Conservation (phyloP, 345 rosid species). For the Populus davidiana region DNA sequence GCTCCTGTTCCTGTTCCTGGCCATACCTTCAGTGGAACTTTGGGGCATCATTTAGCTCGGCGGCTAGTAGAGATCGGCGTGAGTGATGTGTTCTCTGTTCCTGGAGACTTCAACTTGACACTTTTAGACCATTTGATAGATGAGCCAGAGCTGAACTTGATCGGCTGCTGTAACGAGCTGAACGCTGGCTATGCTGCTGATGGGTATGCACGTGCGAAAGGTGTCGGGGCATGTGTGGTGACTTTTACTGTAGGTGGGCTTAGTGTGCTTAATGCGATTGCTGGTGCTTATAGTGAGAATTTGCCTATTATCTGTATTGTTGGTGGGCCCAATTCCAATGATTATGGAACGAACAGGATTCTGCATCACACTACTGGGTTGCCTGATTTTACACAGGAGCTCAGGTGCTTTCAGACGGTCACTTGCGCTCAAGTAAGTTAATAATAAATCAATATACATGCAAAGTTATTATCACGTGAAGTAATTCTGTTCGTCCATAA, state of each 20-base stretch:
- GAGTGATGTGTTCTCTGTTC: slow-evolving; percentile 64
- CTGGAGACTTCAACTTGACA: slow-evolving; percentile 66
- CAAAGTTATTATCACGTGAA: not conserved
- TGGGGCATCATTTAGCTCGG: slow-evolving; percentile 60
- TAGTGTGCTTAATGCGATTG: slow-evolving; percentile 63
- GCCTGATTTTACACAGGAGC: slow-evolving; percentile 68
- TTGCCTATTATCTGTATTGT: slow-evolving; percentile 62
- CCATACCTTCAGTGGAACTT: slow-evolving; percentile 30
- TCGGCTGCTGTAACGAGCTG: slow-evolving; percentile 79
- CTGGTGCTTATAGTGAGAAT: slow-evolving; percentile 75
- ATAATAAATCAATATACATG: not conserved
- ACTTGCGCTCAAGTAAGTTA: slow-evolving; percentile 57
- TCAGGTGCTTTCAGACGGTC: slow-evolving; percentile 56
- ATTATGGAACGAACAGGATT: slow-evolving; percentile 62
- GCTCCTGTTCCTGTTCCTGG: slow-evolving; percentile 18
- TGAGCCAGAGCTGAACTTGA: slow-evolving; percentile 50
- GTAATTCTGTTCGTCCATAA: not conserved
- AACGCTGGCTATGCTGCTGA: slow-evolving; percentile 82
- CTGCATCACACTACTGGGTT: slow-evolving; percentile 72
- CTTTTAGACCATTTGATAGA: slow-evolving; percentile 60
- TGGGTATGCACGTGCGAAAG: slow-evolving; percentile 62
- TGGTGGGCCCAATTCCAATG: slow-evolving; percentile 71
- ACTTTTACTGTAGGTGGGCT: slow-evolving; percentile 81
- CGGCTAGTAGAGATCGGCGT: slow-evolving; percentile 71
- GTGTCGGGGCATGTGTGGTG: slow-evolving; percentile 70